phyloP scores from a whole-genome alignment of 192 early-diverging fungal genomes.

The Cladochytrium replicatum region DNA sequence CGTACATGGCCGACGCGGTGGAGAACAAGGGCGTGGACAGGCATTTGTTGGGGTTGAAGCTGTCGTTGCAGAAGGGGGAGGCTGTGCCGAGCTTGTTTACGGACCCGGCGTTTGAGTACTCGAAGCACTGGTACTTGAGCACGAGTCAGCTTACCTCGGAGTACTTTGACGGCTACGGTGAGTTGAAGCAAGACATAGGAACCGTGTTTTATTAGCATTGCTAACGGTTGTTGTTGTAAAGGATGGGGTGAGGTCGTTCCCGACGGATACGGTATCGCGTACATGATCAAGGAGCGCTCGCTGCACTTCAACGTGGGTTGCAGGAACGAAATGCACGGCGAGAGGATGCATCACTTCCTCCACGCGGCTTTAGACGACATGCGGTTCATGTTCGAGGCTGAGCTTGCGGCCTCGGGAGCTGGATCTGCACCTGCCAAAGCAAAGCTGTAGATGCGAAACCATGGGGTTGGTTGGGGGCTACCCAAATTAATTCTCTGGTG shows the following conservation, averaged over 20 bases:
- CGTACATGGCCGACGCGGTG: constrained; percentile 69
- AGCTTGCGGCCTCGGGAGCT: too few relatives aligned
- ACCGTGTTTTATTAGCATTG: too few relatives aligned
- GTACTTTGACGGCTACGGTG: constrained; percentile 90
- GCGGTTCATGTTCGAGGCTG: constrained; percentile 60
- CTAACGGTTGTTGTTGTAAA: constrained; percentile 10
- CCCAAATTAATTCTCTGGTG: too few relatives aligned
- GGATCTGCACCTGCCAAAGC: constrained; percentile 55
- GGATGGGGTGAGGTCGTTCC: constrained; percentile 43
- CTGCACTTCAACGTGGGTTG: constrained; percentile 84
- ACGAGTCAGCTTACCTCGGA: constrained; percentile 88
- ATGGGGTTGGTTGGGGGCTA: too few relatives aligned
- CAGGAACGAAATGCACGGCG: constrained; percentile 52
- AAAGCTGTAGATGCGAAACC: too few relatives aligned
- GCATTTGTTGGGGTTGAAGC: constrained; percentile 79
- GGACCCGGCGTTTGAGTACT: constrained; percentile 71
- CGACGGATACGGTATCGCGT: constrained; percentile 76
- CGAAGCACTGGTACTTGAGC: constrained; percentile 83
- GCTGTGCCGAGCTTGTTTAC: constrained; percentile 73
- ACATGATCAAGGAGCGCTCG: constrained; percentile 81
- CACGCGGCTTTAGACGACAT: constrained; percentile 84
- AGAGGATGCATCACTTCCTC: constrained; percentile 68
- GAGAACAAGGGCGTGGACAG: constrained; percentile 86
- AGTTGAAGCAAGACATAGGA: too few relatives aligned
- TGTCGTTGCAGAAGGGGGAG: constrained; percentile 64